Percentiles rank a stretch among this genome's conserved stretches.
Conservation (phyloP, 257 asterid genomes). For the Asclepias syriaca region DNA sequence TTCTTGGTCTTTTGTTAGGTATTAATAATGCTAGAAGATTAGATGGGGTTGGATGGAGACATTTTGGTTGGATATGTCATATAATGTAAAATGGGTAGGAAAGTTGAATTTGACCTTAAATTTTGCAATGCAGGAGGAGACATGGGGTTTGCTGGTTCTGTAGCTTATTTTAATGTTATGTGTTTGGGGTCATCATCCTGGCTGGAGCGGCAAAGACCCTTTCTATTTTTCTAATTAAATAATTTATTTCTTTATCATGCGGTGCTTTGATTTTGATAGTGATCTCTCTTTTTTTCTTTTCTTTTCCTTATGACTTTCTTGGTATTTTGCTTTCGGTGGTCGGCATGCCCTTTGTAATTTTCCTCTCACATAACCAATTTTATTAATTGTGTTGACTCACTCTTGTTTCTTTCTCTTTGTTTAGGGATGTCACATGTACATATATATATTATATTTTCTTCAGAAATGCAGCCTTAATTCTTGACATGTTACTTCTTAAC, state of each 20-base stretch:
- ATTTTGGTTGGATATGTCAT: not conserved
- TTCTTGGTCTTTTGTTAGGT: not conserved
- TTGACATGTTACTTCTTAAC: no score
- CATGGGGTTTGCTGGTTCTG: not conserved
- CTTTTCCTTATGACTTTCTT: not conserved
- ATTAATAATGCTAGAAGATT: not conserved
- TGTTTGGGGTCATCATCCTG: not conserved
- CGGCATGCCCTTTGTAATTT: not conserved
- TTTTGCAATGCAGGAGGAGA: not conserved
- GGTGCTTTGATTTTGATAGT: conserved; percentile 1
- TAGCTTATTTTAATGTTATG: not conserved
- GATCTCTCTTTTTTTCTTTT: not conserved
- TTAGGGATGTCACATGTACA: no score
- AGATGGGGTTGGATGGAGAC: not conserved
- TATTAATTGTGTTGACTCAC: no score
- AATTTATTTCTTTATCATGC: no score
- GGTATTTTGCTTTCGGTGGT: not conserved
- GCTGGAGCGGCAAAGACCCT: not conserved
- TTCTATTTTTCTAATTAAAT: no score
- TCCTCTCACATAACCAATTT: not conserved
- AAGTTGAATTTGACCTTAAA: not conserved
- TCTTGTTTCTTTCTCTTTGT: no score
- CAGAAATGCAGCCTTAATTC: no score
- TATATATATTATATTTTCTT: no score
- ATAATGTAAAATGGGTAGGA: not conserved